Percentiles rank a stretch among this genome's conserved stretches.
Conservation (phyloP, 768 basidiomycete species). For the Podaxis mareebaensis region DNA sequence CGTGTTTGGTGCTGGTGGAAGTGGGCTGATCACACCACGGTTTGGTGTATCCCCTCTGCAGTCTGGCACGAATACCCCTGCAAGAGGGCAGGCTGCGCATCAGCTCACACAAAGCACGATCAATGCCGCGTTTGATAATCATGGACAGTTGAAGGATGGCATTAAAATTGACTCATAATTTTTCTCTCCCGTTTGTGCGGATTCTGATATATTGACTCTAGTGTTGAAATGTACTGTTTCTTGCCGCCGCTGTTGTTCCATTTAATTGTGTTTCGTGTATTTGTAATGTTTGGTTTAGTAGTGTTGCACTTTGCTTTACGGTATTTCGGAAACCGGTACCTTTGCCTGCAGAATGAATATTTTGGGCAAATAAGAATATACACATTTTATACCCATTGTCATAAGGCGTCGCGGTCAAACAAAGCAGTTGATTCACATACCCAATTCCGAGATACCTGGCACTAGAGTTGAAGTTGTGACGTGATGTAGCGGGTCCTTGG, state of each 20-base stretch:
- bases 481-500: too few species aligned
- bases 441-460: too few species aligned
- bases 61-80: constrained; percentile 56
- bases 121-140: constrained; percentile 44
- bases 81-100: constrained; percentile 23
- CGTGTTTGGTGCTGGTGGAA: too few species aligned
- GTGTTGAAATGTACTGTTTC: not conserved
- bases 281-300: not conserved
- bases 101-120: constrained; percentile 46
- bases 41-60: constrained; percentile 59
- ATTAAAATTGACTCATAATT: constrained; percentile 34
- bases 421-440: too few species aligned
- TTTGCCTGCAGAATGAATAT: too few species aligned
- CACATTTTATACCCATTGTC: too few species aligned
- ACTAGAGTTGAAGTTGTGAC: too few species aligned
- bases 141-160: constrained; percentile 29
- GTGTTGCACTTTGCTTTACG: not conserved
- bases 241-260: not conserved
- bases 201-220: not conserved
- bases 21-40: constrained; percentile 75
- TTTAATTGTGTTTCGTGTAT: not conserved
- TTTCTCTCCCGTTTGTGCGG: not conserved
- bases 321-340: too few species aligned
- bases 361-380: too few species aligned
- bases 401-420: too few species aligned